Evolutionary conservation across 306 rosid genomes (phyloP), one percentile per base, ranked within the genome.

Genomic region (Inga leiocalycina): DNA sequence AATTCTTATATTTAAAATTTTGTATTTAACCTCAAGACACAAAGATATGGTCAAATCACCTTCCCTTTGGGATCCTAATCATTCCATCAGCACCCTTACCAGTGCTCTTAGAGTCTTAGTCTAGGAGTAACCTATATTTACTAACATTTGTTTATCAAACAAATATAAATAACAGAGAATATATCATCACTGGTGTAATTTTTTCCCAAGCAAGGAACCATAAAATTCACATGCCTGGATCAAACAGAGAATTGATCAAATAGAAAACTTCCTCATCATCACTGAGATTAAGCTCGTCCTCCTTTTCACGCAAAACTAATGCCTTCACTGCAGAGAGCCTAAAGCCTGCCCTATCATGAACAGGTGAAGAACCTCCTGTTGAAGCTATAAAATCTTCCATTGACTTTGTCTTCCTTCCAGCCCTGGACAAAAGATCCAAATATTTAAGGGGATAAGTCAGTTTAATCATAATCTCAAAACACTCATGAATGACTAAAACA

Each of bases 321-420:
- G 97, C 94, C 89, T 91, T 96, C 87, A 96, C 85, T 4, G 94
- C 86, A 69, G 97, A 89, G 82, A 96, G 90, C 86, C 91, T 90
- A 77, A 96, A 85, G 69, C 97, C 92, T 19, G 91, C 77, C 86
- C 90, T 94, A 84, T 92, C 99, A 86, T 85, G 89, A 78, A 82
- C 84, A 64, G 97, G 91, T 66, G 94, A 94, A 71, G 95, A 89
- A 80, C 81, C 82, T 80, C 82, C 85, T 66, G 97, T 71, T 83
- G 95, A 89, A 30, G 90, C 89, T 85, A 88, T 73, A 81, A 91
- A 87, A 83, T 93, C 97, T 80, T 97, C 91, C 95, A 97, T 78
- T 41, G 97, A 91, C 78, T 92, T 94, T 51, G 79, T 84, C 75
- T 94, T 91, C 91, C 89, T 91, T 83, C 92, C 99, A 68, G 91